Percentiles rank a stretch among this genome's conserved stretches.
phyloP scores from a whole-genome alignment of 345 rosid genomes.

The Syzygium aqueum region DNA sequence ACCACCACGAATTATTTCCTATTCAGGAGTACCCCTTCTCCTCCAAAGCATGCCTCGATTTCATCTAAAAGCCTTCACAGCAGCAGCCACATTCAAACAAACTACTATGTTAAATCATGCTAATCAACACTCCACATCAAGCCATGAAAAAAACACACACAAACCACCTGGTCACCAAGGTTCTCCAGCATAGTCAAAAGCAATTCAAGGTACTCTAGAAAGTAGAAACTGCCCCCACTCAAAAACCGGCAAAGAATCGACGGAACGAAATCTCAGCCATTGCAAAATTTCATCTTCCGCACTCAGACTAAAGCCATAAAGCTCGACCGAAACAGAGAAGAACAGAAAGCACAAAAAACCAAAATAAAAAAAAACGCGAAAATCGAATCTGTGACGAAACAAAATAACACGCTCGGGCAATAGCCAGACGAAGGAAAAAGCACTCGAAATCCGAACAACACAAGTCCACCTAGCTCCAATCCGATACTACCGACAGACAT shows the following conservation, averaged over 20 bases:
- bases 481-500: background rate
- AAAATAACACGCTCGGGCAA: background rate
- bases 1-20: background rate
- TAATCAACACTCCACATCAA: background rate
- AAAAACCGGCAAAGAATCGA: background rate
- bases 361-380: background rate
- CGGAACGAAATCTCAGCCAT: background rate
- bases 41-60: background rate
- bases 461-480: background rate
- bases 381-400: background rate
- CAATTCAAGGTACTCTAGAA: background rate
- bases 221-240: background rate
- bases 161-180: background rate
- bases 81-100: background rate
- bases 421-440: background rate
- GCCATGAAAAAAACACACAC: background rate
- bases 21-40: background rate
- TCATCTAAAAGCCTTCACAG: background rate
- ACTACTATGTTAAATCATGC: background rate
- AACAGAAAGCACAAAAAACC: background rate
- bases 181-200: background rate
- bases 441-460: background rate
- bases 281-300: background rate
- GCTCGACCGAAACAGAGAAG: background rate
- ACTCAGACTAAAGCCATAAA: background rate